A percentile compares a stretch with the other conserved stretches of the same genome.
Evolutionary conservation across 495 filamentous ascomycete species (phyloP).

Genomic region (Filosporella fistucella): DNA sequence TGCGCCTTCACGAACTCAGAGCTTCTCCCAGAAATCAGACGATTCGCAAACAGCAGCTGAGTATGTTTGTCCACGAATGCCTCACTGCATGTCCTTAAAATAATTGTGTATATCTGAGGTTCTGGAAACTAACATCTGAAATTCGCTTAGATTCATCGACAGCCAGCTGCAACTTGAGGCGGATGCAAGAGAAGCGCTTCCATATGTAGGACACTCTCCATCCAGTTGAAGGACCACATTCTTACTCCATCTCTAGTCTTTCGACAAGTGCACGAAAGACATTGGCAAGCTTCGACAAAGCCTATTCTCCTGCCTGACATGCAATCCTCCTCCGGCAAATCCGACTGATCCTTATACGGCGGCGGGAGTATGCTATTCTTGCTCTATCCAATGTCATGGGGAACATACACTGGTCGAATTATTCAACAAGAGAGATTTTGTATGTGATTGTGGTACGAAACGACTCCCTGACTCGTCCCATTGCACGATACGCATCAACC

Average conservation of each 20-base stretch:
- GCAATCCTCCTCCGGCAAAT: conserved; percentile 71
- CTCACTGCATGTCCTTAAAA: too few species aligned
- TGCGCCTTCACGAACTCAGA: conserved; percentile 13
- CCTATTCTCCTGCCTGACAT: conserved; percentile 88
- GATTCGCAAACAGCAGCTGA: conserved; percentile 84
- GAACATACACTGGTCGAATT: conserved; percentile 94
- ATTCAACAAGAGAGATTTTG: conserved; percentile 91
- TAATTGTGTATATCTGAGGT: too few species aligned
- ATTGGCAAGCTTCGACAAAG: conserved; percentile 82
- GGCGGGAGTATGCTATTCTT: conserved; percentile 92
- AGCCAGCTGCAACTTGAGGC: conserved; percentile 87
- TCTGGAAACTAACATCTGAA: too few species aligned
- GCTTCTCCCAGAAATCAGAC: conserved; percentile 56
- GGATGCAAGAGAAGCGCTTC: conserved; percentile 89
- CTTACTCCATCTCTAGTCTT: conserved; percentile 52
- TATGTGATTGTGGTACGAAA: conserved; percentile 93
- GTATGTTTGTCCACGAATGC: conserved; percentile 40
- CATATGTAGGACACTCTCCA: conserved; percentile 56
- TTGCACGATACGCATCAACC: conserved; percentile 75
- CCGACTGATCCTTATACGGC: conserved; percentile 59
- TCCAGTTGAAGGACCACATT: conserved; percentile 1
- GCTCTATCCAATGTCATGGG: conserved; percentile 93
- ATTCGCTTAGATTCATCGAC: conserved; percentile 67
- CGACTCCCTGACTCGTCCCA: conserved; percentile 63
- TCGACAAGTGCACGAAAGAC: conserved; percentile 85